Conservation (phyloP, 768 basidiomycete genomes). For the Mrakia frigida region DNA sequence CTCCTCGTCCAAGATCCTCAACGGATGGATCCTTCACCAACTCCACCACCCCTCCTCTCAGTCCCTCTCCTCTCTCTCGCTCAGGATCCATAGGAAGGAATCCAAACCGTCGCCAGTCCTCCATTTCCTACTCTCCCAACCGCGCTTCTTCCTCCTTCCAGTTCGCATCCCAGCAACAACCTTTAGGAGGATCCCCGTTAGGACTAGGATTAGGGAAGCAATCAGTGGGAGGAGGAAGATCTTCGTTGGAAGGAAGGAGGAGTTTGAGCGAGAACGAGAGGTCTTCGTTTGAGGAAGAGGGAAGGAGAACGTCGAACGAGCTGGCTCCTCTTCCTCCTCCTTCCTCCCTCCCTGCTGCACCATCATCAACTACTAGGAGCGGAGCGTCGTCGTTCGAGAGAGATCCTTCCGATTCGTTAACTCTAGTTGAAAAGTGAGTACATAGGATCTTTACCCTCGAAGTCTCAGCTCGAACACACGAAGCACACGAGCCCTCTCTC, state of each 20-base stretch:
- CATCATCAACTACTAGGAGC: background rate
- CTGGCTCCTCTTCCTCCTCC: background rate
- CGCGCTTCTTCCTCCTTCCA: background rate
- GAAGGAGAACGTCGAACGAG: background rate
- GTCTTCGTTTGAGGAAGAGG: background rate
- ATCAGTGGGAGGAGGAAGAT: background rate
- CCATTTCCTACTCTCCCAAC: constrained; percentile 3
- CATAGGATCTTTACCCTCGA: background rate
- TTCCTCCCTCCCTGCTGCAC: background rate
- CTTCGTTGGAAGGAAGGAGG: constrained; percentile 2
- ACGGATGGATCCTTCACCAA: background rate
- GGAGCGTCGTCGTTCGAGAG: background rate
- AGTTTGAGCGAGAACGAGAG: background rate
- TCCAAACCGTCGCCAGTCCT: background rate
- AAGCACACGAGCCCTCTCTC: too few species aligned
- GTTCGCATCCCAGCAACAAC: background rate
- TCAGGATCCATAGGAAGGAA: constrained; percentile 9
- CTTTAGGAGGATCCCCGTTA: background rate
- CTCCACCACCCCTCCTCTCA: background rate
- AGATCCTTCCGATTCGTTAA: background rate
- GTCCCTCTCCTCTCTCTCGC: constrained; percentile 11
- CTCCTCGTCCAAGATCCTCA: background rate
- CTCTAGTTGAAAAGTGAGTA: constrained; percentile 25
- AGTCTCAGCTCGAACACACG: too few species aligned
- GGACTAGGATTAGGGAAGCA: background rate